These are phyloP conservation scores for Saccharomycopsis fodiens DNA, from an alignment of 805 yeast genomes.

Conservation along the genomic window DNA sequence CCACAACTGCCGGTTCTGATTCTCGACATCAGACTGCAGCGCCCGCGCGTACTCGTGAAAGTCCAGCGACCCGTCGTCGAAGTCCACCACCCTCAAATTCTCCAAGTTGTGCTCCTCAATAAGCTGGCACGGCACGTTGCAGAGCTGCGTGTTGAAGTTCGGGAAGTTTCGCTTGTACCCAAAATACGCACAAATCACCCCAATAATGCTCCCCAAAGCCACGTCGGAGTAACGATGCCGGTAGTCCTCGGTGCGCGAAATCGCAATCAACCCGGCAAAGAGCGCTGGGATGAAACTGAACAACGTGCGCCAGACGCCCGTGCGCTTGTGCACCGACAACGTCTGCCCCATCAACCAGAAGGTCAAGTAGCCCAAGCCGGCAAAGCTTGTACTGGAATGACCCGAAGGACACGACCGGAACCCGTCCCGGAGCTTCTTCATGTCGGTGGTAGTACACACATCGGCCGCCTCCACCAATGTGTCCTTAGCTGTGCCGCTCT, in stretches of 20 bases:
- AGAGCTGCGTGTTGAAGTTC: conserved; percentile 24
- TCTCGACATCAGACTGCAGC: neutral
- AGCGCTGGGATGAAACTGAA: conserved; percentile 48
- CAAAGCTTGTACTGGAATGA: conserved; percentile 64
- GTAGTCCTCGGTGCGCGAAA: conserved; percentile 85
- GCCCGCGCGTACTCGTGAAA: conserved; percentile 6
- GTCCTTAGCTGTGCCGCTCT: conserved; percentile 46
- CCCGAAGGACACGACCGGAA: conserved; percentile 82
- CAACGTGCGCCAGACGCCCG: conserved; percentile 60
- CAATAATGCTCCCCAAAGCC: conserved; percentile 64
- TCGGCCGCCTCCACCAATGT: conserved; percentile 44
- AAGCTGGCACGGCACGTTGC: conserved; percentile 16
- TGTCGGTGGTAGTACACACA: conserved; percentile 29
- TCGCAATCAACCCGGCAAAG: conserved; percentile 70
- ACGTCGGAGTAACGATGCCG: conserved; percentile 91
- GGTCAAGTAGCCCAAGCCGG: conserved; percentile 58
- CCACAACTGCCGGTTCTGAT: no score
- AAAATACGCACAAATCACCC: conserved; percentile 47
- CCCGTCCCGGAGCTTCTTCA: conserved; percentile 44
- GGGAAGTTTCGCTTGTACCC: conserved; percentile 36
- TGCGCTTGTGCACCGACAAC: conserved; percentile 36
- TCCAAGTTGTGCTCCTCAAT: conserved; percentile 17
- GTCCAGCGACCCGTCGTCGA: neutral
- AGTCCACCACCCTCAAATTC: conserved; percentile 6
- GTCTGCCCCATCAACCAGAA: conserved; percentile 68